Conservation (phyloP, 1,284 basidiomycete species). For the Gymnopus androsaceus region DNA sequence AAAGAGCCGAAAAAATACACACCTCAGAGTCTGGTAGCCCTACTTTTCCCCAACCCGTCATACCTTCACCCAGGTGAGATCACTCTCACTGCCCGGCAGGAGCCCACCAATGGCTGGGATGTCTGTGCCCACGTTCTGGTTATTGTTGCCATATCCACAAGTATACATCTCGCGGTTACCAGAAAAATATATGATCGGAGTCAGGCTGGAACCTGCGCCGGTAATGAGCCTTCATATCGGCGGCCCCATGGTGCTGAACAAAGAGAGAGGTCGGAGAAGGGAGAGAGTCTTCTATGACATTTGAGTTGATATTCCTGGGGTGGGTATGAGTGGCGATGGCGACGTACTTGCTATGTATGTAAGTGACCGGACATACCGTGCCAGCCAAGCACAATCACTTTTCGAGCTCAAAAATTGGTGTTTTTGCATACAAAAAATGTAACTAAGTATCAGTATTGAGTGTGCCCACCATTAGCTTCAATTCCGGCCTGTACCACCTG, state of each 20-base stretch:
- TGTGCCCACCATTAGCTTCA: too few relatives aligned
- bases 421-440: too few relatives aligned
- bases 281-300: neutral
- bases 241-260: neutral
- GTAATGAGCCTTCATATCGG: neutral
- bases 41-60: slow-evolving; percentile 43
- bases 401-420: too few relatives aligned
- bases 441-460: too few relatives aligned
- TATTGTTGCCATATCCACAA: neutral
- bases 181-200: neutral
- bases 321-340: too few relatives aligned
- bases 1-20: slow-evolving; percentile 14
- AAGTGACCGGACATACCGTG: too few relatives aligned
- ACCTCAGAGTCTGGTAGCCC: slow-evolving; percentile 50
- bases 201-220: neutral
- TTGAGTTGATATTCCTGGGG: too few relatives aligned
- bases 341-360: neutral
- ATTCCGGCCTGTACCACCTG: too few relatives aligned
- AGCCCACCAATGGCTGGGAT: slow-evolving; percentile 54
- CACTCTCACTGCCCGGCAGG: slow-evolving; percentile 38
- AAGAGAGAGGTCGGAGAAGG: neutral
- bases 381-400: too few relatives aligned
- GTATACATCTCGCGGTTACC: slow-evolving; percentile 43
- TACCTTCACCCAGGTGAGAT: slow-evolving; percentile 54
- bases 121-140: slow-evolving; percentile 53